These are phyloP conservation scores for Saturnispora dispora DNA, from an alignment of 805 yeast species.

Conservation along the genomic window DNA sequence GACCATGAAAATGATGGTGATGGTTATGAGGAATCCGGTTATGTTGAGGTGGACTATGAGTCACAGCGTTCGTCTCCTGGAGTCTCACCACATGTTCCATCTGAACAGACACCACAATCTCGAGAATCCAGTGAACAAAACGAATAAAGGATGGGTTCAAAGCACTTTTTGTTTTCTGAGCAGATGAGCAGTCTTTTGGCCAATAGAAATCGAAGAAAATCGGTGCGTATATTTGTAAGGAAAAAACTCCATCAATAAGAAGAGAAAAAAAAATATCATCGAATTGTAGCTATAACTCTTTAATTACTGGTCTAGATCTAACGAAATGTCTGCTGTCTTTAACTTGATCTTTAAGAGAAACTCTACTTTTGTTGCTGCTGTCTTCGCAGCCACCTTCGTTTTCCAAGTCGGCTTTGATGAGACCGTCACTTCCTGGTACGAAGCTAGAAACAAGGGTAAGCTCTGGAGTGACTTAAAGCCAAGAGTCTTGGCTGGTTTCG, in stretches of 20 bases:
- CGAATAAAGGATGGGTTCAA: background rate
- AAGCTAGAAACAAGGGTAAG: conserved; percentile 73
- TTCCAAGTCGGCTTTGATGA: conserved; percentile 73
- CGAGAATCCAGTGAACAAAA: background rate
- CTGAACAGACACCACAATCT: background rate
- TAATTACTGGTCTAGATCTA: background rate
- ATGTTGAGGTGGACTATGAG: background rate
- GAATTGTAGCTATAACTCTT: background rate
- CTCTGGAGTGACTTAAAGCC: conserved; percentile 73
- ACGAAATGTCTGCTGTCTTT: conserved; percentile 37
- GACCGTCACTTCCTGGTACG: conserved; percentile 62
- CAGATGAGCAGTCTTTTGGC: background rate
- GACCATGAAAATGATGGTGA: background rate
- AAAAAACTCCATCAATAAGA: conserved; percentile 10
- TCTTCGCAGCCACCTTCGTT: conserved; percentile 76
- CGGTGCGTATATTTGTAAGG: background rate
- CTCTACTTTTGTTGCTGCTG: conserved; percentile 75
- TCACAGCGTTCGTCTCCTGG: background rate
- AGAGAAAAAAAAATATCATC: conserved; percentile 5
- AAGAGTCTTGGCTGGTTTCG: conserved; percentile 45
- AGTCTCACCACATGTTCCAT: background rate
- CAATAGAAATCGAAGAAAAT: background rate
- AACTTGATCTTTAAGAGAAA: conserved; percentile 79
- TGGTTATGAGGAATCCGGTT: background rate
- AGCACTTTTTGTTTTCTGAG: background rate